These are phyloP conservation scores for Plectosphaerella sp. DNA, from an alignment of 2,329 filamentous ascomycete species.

Conservation along the genomic window DNA sequence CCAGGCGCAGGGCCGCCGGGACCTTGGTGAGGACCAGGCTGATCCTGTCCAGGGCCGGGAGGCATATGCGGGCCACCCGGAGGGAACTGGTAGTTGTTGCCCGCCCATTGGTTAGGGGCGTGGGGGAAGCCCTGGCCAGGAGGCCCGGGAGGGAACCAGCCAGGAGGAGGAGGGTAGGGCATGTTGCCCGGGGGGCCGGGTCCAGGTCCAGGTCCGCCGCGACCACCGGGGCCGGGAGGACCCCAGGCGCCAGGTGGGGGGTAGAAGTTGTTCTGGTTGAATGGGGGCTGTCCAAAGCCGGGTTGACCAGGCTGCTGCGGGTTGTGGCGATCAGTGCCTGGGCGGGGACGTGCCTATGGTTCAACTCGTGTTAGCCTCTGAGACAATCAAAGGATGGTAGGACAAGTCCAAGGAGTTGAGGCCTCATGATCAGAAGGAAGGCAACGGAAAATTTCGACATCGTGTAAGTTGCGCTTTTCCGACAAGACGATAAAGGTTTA, in stretches of 20 bases:
- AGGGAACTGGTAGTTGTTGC: constrained; percentile 57
- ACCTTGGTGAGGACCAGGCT: constrained; percentile 1
- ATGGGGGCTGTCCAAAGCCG: constrained; percentile 38
- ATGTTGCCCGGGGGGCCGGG: constrained; percentile 63
- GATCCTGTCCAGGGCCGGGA: constrained; percentile 23
- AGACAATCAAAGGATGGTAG: background rate
- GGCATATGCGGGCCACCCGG: constrained; percentile 49
- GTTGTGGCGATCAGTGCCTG: constrained; percentile 25
- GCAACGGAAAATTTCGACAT: constrained; percentile 99
- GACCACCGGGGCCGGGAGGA: constrained; percentile 25
- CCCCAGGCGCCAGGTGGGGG: constrained; percentile 53
- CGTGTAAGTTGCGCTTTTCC: constrained; percentile 86
- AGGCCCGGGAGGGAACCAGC: constrained; percentile 69
- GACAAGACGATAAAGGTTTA: constrained; percentile 70
- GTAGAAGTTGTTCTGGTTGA: constrained; percentile 42
- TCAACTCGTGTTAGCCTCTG: no score
- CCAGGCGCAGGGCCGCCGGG: constrained; percentile 19
- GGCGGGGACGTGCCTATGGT: constrained; percentile 34
- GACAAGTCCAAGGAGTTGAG: constrained; percentile 5
- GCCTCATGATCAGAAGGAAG: constrained; percentile 86
- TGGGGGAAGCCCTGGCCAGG: constrained; percentile 70
- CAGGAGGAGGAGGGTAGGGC: constrained; percentile 72
- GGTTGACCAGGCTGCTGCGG: constrained; percentile 27
- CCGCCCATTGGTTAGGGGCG: constrained; percentile 51
- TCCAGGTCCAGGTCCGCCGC: constrained; percentile 44